Conservation (phyloP, 352 stramenopile genomes). For the Globisporangium iwayamae region DNA sequence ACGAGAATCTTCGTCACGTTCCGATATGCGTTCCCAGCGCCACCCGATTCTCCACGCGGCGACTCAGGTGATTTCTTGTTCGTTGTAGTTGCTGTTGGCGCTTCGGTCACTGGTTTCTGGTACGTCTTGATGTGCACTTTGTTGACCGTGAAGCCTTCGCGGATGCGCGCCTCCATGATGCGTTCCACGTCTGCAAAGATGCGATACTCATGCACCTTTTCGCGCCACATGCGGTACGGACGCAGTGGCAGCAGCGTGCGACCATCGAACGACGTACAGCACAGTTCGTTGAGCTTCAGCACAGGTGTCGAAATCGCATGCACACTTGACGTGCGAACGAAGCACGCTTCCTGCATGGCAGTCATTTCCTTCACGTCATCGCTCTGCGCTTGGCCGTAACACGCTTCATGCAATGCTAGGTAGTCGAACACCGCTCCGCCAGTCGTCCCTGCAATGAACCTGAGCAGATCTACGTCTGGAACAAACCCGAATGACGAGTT, state of each 20-base stretch:
- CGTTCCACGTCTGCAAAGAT: slow-evolving; percentile 79
- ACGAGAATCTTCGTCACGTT: slow-evolving; percentile 69
- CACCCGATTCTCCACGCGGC: not conserved
- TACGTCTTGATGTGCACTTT: slow-evolving; percentile 68
- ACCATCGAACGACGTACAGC: slow-evolving; percentile 69
- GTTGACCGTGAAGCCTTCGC: slow-evolving; percentile 84
- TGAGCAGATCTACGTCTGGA: slow-evolving; percentile 72
- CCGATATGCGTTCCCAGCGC: slow-evolving; percentile 11
- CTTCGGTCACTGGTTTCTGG: slow-evolving; percentile 22
- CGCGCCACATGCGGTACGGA: slow-evolving; percentile 82
- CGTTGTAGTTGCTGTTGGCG: slow-evolving; percentile 16
- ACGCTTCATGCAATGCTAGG: slow-evolving; percentile 46
- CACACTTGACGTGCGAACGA: slow-evolving; percentile 65
- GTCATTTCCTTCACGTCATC: slow-evolving; percentile 56
- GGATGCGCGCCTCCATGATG: slow-evolving; percentile 75
- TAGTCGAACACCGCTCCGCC: slow-evolving; percentile 70
- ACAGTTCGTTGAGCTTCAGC: slow-evolving; percentile 62
- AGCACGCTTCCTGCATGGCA: slow-evolving; percentile 47
- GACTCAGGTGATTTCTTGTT: slow-evolving; percentile 13
- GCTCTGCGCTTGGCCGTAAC: slow-evolving; percentile 31
- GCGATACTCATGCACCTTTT: slow-evolving; percentile 87
- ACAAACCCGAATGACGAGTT: slow-evolving; percentile 83
- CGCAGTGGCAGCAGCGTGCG: slow-evolving; percentile 57
- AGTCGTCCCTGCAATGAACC: slow-evolving; percentile 72
- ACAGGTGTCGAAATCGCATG: slow-evolving; percentile 64